Base-by-base conservation (phyloP, 768 basidiomycete species). In the Tricholoma saponaceum region DNA sequence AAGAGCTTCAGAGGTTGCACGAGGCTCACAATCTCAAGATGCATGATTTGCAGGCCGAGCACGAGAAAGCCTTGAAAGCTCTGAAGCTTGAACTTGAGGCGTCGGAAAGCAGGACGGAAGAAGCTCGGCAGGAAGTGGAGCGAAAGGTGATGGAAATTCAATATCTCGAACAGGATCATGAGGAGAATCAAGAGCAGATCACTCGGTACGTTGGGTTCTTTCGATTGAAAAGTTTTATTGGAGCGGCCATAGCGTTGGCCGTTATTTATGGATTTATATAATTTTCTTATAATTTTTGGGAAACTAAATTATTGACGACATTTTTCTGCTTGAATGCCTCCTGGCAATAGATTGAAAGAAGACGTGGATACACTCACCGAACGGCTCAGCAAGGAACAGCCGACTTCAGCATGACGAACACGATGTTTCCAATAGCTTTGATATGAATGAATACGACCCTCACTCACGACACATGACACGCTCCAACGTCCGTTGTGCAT, bases 11-110 rank as follows among this genome's bases (percentile, higher is more conserved):
- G 67, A 82, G 79, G 65, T 72, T 90, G 66, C 89, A 94, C 61
- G 88, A 91, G 69, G 92, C 92, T 5, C 92, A 95, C 69, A 90
- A 89, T 67, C 76, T 87, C 60, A 93, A 88, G 75, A 68, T 95
- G 62, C 75, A 85, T 52, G 90, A 93, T 70, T 61, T 92, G 55
- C 78, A 87, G 67, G 84, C 85, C 14, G 82, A 81, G 20, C 83
- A 89, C 64, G 83, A 85, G 28, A 85, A 84, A 62, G 75, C 74
- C 25, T 67, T 84, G 50, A 82, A 81, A 62, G 74, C 63, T 37
- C 54, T 87, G 51, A 78, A 72, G 65, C 79, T 80, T 33, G 80
- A 90, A 64, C 76, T 91, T 7, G 84, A 86, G 33, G 71, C 70
- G 9, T 74, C 83, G 12, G 71, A 78, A 56, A 59, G 65, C 25